These are phyloP conservation scores for Copromyces sp. DNA, from an alignment of 495 filamentous ascomycete species.

Conservation along the genomic window DNA sequence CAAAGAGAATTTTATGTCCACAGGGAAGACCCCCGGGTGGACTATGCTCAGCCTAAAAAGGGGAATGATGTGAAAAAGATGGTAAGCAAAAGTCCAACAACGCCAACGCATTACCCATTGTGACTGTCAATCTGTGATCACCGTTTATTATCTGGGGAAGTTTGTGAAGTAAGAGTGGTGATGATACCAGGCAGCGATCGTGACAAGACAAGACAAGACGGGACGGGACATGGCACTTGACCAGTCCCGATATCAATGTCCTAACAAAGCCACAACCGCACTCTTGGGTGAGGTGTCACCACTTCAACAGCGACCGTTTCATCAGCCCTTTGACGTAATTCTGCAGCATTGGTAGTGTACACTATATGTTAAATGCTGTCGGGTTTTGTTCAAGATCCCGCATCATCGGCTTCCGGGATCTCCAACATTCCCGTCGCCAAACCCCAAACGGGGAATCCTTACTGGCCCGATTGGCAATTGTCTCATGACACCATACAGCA, in stretches of 20 bases:
- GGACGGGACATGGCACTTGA: neutral
- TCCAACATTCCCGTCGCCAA: neutral
- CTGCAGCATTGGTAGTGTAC: neutral
- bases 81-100: neutral
- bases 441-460: neutral
- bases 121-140: neutral
- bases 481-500: neutral
- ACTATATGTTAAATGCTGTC: neutral
- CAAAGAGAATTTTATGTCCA: neutral
- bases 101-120: neutral
- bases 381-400: neutral
- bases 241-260: neutral
- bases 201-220: neutral
- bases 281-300: neutral
- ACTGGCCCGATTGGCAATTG: neutral
- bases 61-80: neutral
- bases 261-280: neutral
- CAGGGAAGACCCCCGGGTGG: neutral
- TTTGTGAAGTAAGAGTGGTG: neutral
- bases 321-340: constrained; percentile 3
- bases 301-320: neutral
- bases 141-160: neutral
- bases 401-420: neutral
- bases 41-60: neutral
- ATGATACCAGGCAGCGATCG: neutral